Evolutionary conservation across 2,329 filamentous ascomycete species (phyloP).

Genomic region (Shiraia bambusicola): DNA sequence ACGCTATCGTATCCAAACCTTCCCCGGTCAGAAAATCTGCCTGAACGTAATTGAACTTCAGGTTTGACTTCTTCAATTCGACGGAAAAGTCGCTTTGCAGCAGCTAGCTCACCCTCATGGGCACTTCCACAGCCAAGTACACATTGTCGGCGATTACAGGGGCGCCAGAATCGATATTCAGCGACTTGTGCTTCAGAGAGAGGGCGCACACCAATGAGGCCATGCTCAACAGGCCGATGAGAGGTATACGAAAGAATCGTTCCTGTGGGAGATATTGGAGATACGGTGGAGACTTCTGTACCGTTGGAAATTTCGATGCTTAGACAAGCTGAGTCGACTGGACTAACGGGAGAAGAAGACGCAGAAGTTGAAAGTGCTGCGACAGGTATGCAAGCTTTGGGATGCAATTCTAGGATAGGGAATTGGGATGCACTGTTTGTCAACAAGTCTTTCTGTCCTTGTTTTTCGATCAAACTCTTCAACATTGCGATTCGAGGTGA

Average conservation of each 20-base stretch:
- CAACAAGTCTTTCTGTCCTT: constrained; percentile 13
- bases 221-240: constrained; percentile 28
- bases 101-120: constrained; percentile 30
- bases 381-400: constrained; percentile 1
- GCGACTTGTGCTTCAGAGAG: constrained; percentile 37
- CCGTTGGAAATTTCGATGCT: constrained; percentile 35
- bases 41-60: neutral
- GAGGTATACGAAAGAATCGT: constrained; percentile 36
- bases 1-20: constrained; percentile 4
- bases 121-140: constrained; percentile 35
- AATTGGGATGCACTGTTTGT: neutral
- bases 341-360: neutral
- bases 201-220: constrained; percentile 33
- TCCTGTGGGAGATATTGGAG: constrained; percentile 29
- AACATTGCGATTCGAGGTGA: constrained; percentile 34
- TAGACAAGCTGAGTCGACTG: no score
- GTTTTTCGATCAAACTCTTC: constrained; percentile 22
- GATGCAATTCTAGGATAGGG: constrained; percentile 1
- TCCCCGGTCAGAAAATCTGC: neutral
- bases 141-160: constrained; percentile 33
- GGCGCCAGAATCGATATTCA: constrained; percentile 42
- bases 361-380: constrained; percentile 1
- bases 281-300: constrained; percentile 21
- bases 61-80: constrained; percentile 21
- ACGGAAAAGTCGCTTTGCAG: constrained; percentile 36